Conservation (phyloP, 306 rosid genomes). For the Spatholobus suberectus region DNA sequence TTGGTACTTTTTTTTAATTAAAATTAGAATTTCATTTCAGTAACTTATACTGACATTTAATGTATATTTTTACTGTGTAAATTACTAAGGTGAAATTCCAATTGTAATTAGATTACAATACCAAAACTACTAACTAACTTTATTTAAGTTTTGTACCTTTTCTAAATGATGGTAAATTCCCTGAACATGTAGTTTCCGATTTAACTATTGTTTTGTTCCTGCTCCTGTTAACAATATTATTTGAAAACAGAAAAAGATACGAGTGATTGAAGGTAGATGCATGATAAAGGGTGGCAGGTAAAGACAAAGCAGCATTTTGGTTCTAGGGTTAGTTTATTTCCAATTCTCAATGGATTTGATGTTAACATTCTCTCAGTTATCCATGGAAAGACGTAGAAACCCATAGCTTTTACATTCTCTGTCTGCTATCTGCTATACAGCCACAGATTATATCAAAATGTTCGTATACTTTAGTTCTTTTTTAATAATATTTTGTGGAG, state of each 20-base stretch:
- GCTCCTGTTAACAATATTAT: conserved; percentile 13
- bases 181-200: background rate
- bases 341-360: conserved; percentile 37
- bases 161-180: background rate
- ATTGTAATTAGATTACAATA: background rate
- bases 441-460: conserved; percentile 26
- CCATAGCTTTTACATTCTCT: conserved; percentile 25
- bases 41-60: no score
- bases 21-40: background rate
- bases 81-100: no score
- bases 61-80: no score
- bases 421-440: conserved; percentile 34
- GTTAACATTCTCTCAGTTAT: conserved; percentile 26
- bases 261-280: background rate
- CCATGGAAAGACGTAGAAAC: conserved; percentile 40
- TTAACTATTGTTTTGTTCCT: conserved; percentile 5
- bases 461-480: conserved; percentile 5
- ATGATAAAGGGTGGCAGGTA: background rate
- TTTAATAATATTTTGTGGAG: conserved; percentile 36
- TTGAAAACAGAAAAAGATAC: background rate
- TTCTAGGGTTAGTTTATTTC: conserved; percentile 26
- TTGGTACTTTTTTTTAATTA: background rate
- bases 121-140: background rate
- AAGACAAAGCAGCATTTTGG: conserved; percentile 40
- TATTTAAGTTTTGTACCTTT: background rate